Evolutionary conservation across 768 basidiomycete genomes (phyloP), one percentile per base, ranked within the genome.

Genomic region (Kwoniella sp.): DNA sequence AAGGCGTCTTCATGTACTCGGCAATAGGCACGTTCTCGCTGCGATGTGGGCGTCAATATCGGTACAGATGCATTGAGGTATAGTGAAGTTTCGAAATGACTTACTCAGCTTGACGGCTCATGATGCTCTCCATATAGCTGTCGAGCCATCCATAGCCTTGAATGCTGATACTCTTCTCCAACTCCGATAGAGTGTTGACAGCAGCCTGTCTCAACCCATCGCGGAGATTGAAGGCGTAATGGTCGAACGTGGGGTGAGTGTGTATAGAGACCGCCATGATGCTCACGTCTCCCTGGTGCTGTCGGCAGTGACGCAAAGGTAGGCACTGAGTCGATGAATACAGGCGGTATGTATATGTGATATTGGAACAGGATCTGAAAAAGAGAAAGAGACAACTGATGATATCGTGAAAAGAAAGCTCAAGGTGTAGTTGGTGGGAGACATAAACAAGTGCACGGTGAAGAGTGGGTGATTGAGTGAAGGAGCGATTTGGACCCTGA

Each of bases 81-180:
- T 1, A 31, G 26, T 38, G 8, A 8, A 5, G 15, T 55, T 34
- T 4, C 2, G 20, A 23, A 29, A 13, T 1, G 5, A 66, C 69
- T 47, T 50, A 76, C 72, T 67, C 61, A 4, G 60, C 62, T 31
- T 58, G 29, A 28, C 68, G 55, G 55, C 66, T 65, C 61, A 76
- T 61, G 45, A 79, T 68, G 12, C 68, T 62, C 22, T 73, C 68
- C 72, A 78, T 74, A 57, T 78, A 77, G 25, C 65, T 73, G 61
- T 80, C 73, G 13, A 80, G 64, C 79, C 79, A 80, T 23, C 61
- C 73, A 67, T 79, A 79, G 20, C 79, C 79, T n/a, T 67, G 55
- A 1, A 61, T 65, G n/a, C 67, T 65, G 30, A 80, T 77, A 23
- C 69, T 66, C n/a, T 70, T 64, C 54, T 73, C 73, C 51, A 80